Base-by-base conservation (phyloP, 768 basidiomycete genomes). In the Leucocoprinus leucothites region DNA sequence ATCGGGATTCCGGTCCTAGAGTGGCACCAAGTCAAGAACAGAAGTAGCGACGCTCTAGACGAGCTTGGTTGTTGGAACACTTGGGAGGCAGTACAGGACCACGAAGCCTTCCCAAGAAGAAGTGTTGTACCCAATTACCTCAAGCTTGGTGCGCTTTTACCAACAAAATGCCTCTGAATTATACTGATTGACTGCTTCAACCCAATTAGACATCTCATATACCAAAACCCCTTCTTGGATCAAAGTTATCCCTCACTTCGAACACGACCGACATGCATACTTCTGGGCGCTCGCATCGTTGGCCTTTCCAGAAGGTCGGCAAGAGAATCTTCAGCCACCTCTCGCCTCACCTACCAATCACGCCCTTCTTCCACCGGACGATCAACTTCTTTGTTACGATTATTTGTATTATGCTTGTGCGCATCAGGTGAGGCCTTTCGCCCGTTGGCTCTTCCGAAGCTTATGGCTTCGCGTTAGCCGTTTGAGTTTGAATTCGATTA, bases 21-120 rank as follows among this genome's bases (percentile, higher is more conserved):
- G 66, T 87, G 85, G 85, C 72, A 77, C 42, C 77, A 86, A 57
- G 76, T 87, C 44, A 87, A 87, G 63, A 69, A 79, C 53, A 63
- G 64, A 13, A 68, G 66, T 34, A 77, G 75, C 51, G 57, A 67
- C 6, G 61, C 64, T 21, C 18, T 74, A 8, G 79, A 82, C 34
- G 75, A 78, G n/a, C 57, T 82, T 18, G 81, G 81, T n/a, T 82
- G 81, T 60, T 82, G 81, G 81, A 79, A 76, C 60, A 64, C 71
- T 2, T 82, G 80, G 80, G 71, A 78, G 63, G 67, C 71, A 44
- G 73, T 77, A 2, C 76, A 81, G 60, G 61, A 70, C 21, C 62
- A 65, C 1, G 75, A 77, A 35, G 54, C 65, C 9, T 60, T 56
- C 46, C 74, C 80, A 28, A 74, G 80, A 8, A 55, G 65, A 19